Base-by-base conservation (phyloP, 2,329 filamentous ascomycete species). In the Neodidymelliopsis sp. region DNA sequence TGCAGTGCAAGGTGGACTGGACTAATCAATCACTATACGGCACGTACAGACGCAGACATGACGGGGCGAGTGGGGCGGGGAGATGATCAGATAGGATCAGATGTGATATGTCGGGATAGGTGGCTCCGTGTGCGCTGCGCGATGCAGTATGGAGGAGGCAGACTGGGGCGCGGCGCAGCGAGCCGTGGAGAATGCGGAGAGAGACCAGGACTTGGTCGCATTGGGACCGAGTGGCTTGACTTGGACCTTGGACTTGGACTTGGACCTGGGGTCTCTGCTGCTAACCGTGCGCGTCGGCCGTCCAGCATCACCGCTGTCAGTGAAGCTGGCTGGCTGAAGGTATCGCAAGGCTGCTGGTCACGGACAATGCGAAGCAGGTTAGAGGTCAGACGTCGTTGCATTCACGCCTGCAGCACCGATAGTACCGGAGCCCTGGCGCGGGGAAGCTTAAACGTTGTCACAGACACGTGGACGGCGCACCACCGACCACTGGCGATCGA, bases 1-100 rank as follows among this genome's bases (percentile, higher is more conserved):
- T 55, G 57, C 57, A 49, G 59, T 49, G 66, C 62, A 63, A 65
- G 60, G 56, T 62, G 49, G 39, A 41, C 41, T 30, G 28, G 42
- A 50, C 53, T 22, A 52, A 49, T 57, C 47, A 61, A 58, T 60
- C 30, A 50, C 54, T 43, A 60, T 52, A 27, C 47, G 40, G 40
- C 47, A 36, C 40, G 15, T n/a, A 27, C 29, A 36, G 19, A 45
- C 34, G 22, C 25, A 24, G 47, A 41, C 47, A 45, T 46, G 50
- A 49, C 40, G 42, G 49, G 44, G 48, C 34, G 52, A 30, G 30
- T 36, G 29, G 49, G 52, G 38, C 41, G 36, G 10, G 35, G 25
- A 35, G 44, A 30, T 41, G n/a, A n/a, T n/a, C n/a, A n/a, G n/a
- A n/a, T n/a, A n/a, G n/a, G n/a, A n/a, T n/a, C n/a, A n/a, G n/a